Evolutionary conservation across 2,329 filamentous ascomycete genomes (phyloP).

Genomic region (Exophiala aquamarina): DNA sequence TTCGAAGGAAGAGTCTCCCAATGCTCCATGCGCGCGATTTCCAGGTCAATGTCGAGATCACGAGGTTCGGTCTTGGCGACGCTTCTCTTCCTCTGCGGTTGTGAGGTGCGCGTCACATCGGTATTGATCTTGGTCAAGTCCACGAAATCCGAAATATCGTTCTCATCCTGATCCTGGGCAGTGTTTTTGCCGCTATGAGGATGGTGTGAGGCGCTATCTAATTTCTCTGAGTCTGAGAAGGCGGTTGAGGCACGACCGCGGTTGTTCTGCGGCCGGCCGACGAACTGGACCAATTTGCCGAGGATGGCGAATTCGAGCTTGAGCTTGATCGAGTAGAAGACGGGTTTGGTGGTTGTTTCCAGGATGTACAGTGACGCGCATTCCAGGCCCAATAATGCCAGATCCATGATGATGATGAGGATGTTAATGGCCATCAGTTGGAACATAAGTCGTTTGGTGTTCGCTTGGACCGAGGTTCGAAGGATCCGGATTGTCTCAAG

Average conservation of each 20-base stretch:
- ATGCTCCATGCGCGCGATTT: conserved; percentile 24
- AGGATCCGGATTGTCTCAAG: conserved; percentile 54
- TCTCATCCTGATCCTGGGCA: conserved; percentile 38
- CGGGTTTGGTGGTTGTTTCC: conserved; percentile 48
- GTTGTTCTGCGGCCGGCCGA: conserved; percentile 24
- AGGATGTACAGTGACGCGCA: conserved; percentile 47
- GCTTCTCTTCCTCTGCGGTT: conserved; percentile 10
- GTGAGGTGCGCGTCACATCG: conserved; percentile 42
- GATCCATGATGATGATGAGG: conserved; percentile 48
- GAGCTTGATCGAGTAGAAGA: conserved; percentile 50
- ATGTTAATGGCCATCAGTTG: conserved; percentile 52
- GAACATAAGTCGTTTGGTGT: conserved; percentile 47
- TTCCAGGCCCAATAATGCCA: conserved; percentile 44
- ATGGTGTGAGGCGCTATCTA: neutral
- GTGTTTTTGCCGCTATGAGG: neutral
- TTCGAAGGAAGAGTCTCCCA: conserved; percentile 22
- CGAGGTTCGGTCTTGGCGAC: conserved; percentile 1
- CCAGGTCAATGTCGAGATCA: conserved; percentile 19
- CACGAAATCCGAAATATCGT: conserved; percentile 45
- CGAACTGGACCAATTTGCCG: conserved; percentile 44
- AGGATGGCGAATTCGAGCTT: conserved; percentile 53
- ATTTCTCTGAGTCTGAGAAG: conserved; percentile 9
- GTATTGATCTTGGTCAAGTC: conserved; percentile 44
- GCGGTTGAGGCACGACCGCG: conserved; percentile 5
- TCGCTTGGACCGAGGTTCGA: conserved; percentile 42